Evolutionary conservation across 1,284 basidiomycete genomes (phyloP).

Genomic region (Ustilago curta): DNA sequence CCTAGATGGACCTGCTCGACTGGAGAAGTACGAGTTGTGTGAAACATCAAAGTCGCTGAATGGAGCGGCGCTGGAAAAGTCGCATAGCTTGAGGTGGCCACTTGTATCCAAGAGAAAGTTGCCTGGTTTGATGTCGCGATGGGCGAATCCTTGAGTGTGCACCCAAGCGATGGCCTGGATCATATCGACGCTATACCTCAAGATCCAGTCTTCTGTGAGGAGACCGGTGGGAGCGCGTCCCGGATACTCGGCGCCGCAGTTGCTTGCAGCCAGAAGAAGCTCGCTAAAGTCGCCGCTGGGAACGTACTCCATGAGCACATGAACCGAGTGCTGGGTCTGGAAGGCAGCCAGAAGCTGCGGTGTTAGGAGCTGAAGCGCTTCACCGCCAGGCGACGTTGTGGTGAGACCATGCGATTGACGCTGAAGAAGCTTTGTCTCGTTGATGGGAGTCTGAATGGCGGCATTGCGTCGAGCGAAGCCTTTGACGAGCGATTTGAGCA

Average conservation of each 20-base stretch:
- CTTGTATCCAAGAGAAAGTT: conserved; percentile 64
- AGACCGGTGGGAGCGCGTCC: conserved; percentile 58
- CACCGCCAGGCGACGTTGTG: neutral
- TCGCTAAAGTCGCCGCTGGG: conserved; percentile 67
- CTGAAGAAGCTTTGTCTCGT: conserved; percentile 58
- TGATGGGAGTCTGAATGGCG: conserved; percentile 58
- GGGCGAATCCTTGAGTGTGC: conserved; percentile 61
- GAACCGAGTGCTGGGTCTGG: conserved; percentile 61
- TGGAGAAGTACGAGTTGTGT: neutral
- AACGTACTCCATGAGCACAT: conserved; percentile 67
- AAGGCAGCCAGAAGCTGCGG: conserved; percentile 64
- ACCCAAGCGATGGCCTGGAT: conserved; percentile 66
- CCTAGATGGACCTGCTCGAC: neutral
- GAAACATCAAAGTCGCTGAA: conserved; percentile 50
- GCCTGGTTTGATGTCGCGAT: conserved; percentile 67
- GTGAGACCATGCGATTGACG: conserved; percentile 9
- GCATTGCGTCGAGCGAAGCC: conserved; percentile 61
- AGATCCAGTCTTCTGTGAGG: conserved; percentile 59
- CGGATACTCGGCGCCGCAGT: conserved; percentile 47
- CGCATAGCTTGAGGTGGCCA: conserved; percentile 67
- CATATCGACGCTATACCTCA: conserved; percentile 64
- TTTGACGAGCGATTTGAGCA: conserved; percentile 66
- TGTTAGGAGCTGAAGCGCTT: conserved; percentile 27
- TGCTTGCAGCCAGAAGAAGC: conserved; percentile 60
- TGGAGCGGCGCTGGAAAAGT: conserved; percentile 67